phyloP scores from a whole-genome alignment of 768 basidiomycete genomes.

The Pisolithus orientalis region DNA sequence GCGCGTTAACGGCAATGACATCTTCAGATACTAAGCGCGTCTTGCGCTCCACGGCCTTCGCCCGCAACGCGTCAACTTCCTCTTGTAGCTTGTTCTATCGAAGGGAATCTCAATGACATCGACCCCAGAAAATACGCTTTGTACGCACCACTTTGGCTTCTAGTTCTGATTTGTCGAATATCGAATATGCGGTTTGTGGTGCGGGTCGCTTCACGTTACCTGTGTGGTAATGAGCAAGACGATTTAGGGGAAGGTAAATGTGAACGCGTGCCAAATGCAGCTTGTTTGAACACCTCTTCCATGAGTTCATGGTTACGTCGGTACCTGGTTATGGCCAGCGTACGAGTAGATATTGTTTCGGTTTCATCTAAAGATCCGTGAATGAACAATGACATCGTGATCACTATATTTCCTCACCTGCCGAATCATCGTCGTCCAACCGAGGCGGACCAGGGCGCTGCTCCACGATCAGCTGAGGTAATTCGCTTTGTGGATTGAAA shows the following conservation, averaged over 20 bases:
- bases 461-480: conserved; percentile 7
- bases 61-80: conserved; percentile 52
- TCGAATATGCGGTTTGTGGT: conserved; percentile 45
- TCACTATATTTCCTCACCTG: conserved; percentile 33
- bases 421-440: conserved; percentile 59
- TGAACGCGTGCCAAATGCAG: conserved; percentile 47
- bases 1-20: conserved; percentile 25
- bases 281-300: conserved; percentile 74
- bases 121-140: neutral
- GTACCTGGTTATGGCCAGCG: conserved; percentile 67
- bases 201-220: conserved; percentile 40
- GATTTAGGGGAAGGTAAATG: no score
- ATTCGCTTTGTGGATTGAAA: neutral
- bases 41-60: conserved; percentile 41
- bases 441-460: conserved; percentile 28
- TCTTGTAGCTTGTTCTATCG: conserved; percentile 48
- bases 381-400: neutral
- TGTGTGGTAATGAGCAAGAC: conserved; percentile 11
- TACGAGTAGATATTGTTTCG: conserved; percentile 66
- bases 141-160: conserved; percentile 49
- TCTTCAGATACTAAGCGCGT: conserved; percentile 27
- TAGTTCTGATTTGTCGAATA: conserved; percentile 53
- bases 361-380: conserved; percentile 43
- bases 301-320: conserved; percentile 79
- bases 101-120: neutral